Base-by-base conservation (phyloP, 306 rosid species). In the Cicer judaicum region DNA sequence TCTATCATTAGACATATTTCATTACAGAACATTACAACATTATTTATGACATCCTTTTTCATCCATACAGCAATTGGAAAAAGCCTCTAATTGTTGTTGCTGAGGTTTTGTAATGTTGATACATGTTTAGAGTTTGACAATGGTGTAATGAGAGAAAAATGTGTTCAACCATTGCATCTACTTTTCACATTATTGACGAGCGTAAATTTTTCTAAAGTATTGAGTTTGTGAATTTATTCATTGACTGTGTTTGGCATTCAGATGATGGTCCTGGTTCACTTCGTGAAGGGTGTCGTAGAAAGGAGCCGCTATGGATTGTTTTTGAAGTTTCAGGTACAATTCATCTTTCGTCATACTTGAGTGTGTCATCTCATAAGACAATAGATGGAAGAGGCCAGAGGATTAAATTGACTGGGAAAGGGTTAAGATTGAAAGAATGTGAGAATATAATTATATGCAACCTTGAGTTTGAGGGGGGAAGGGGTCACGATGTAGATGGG, bases 401-500 rank as follows among this genome's bases (percentile, higher is more conserved):
- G 84, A 81, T 94, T 50, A 94, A 90, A 62, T 70, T 94, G 14
- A 87, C 93, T 0, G 96, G 99, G 68, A 94, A 94, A 55, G 96
- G 97, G 3, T 82, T 94, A 86, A 87, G 98, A 85, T 76, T 94
- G 74, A 94, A 94, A 81, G 98, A 94, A 80, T 92, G 98, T 78
- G 93, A 94, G 70, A 92, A 92, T 64, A 87, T 94, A 8, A 94
- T 94, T 53, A 8, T 94, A 8, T 94, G 99, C 96, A 92, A 94
- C 62, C 84, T 94, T 67, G 96, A 90, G 93, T 92, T 94, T 81
- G 98, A 94, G 84, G 97, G 96, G 49, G 99, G 99, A 5, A 86
- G 93, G 81, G 99, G 99, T 59, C 96, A 87, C 48, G 99, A 94
- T 86, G 96, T 86, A 10, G 99, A 94, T 76, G 99, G 85, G 70